phyloP scores from a whole-genome alignment of 2,329 filamentous ascomycete species.

The Arthroderma sp. region DNA sequence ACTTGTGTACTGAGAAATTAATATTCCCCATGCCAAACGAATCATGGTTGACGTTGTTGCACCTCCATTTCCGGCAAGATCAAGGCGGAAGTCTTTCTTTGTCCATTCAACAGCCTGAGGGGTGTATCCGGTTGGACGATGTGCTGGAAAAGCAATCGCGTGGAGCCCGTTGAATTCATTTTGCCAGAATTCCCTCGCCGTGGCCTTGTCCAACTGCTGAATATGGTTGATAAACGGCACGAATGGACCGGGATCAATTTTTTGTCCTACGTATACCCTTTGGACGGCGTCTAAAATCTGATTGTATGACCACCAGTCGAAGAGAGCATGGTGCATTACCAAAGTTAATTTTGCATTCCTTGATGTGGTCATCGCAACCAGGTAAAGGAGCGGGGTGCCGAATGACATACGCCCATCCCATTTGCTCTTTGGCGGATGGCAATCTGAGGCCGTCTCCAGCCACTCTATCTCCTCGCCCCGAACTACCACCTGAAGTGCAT shows the following conservation, averaged over 20 bases:
- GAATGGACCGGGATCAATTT: slow-evolving; percentile 3
- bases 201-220: not conserved
- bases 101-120: slow-evolving; percentile 1
- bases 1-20: slow-evolving; percentile 5
- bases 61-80: not conserved
- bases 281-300: slow-evolving; percentile 9
- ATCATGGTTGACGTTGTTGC: slow-evolving; percentile 5
- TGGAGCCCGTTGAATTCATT: slow-evolving; percentile 1
- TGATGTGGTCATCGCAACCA: not conserved
- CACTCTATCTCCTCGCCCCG: slow-evolving; percentile 5
- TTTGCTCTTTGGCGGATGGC: slow-evolving; percentile 7
- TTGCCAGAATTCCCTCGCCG: slow-evolving; percentile 2
- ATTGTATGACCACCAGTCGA: slow-evolving; percentile 25
- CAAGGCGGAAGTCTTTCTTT: not conserved
- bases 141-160: not conserved
- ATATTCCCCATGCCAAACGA: slow-evolving; percentile 4
- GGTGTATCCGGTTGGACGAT: not conserved
- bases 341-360: slow-evolving; percentile 17
- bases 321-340: slow-evolving; percentile 32
- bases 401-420: slow-evolving; percentile 6
- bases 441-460: not conserved
- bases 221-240: slow-evolving; percentile 4
- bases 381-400: slow-evolving; percentile 7
- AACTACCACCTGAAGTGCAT: slow-evolving; percentile 15
- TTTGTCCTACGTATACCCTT: slow-evolving; percentile 3